These are phyloP conservation scores for Turritis glabra DNA, from an alignment of 345 rosid species.

Conservation along the genomic window DNA sequence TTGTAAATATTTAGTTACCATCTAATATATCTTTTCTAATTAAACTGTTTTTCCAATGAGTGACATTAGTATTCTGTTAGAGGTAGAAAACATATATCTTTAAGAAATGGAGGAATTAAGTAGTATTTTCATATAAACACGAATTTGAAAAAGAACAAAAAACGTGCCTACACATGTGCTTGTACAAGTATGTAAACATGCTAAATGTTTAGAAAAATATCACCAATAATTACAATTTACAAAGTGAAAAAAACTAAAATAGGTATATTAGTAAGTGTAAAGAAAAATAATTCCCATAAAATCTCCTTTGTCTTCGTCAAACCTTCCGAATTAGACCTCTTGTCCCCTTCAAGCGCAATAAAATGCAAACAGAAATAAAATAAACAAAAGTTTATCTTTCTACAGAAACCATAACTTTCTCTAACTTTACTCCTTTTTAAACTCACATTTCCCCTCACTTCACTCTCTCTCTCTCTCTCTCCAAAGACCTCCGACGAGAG, in stretches of 20 bases:
- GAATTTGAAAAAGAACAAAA: neutral
- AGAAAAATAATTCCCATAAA: conserved; percentile 15
- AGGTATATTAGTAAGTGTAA: neutral
- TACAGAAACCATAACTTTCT: conserved; percentile 37
- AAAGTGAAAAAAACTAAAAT: neutral
- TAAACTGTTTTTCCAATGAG: neutral
- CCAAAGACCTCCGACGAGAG: conserved; percentile 29
- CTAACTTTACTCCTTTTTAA: conserved; percentile 43
- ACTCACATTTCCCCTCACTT: conserved; percentile 38
- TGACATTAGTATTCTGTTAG: neutral
- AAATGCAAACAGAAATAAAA: neutral
- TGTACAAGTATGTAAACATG: neutral
- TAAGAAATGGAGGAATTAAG: neutral
- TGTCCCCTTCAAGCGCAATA: conserved; percentile 44
- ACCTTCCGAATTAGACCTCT: conserved; percentile 35
- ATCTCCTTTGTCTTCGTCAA: conserved; percentile 39
- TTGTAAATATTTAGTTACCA: too few relatives aligned
- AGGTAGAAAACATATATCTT: neutral
- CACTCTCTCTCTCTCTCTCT: conserved; percentile 39
- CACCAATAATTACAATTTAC: neutral
- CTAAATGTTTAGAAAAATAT: too few relatives aligned
- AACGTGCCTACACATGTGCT: neutral
- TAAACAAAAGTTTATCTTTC: neutral
- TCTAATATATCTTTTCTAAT: too few relatives aligned
- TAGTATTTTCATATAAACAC: neutral